Evolutionary conservation across 345 rosid species (phyloP), one percentile per base, ranked within the genome.

Genomic region (Microcos paniculata): DNA sequence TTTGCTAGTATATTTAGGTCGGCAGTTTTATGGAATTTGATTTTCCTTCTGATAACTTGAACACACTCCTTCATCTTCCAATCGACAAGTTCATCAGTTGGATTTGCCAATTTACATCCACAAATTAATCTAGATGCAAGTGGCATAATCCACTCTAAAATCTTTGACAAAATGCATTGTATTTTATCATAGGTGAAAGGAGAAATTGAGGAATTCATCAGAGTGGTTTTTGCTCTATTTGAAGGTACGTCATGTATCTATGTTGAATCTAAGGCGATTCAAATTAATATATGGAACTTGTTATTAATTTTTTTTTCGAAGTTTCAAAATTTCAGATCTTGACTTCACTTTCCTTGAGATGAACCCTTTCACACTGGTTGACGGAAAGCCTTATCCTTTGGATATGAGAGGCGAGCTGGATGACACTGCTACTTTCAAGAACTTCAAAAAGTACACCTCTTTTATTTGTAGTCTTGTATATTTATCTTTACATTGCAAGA

Each of bases 381-480:
- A 92, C 67, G 92, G 94, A 77, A 96, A 89, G 87, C 99, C 98
- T 79, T 96, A 96, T 86, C 98, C 97, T 69, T 76, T 92, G 86
- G 99, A 96, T 81, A 93, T 93, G 97, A 92, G 99, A 84, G 97
- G 99, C 76, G 98, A 96, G 85, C 94, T 96, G 68, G 97, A 96
- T 71, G 98, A 93, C 83, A 96, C 98, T 71, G 98, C 99, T 78
- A 85, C 97, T 81, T 92, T 92, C 88, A 96, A 96, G 87, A 96
- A 93, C 91, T 96, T 96, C 83, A 92, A 92, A 84, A 96, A 90
- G 98, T 93, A 88, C 70, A 68, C 78, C 43, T 73, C 3, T 65
- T 78, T 75, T 53, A 70, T 59, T 59, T 16, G 15, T 49, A 31
- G 18, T 56, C 24, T 62, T 45, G n/a, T 43, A 21, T 26, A 14